Evolutionary conservation across 2,329 filamentous ascomycete genomes (phyloP), one percentile per base, ranked within the genome.

Genomic region (Ophiosphaerella herpotricha): DNA sequence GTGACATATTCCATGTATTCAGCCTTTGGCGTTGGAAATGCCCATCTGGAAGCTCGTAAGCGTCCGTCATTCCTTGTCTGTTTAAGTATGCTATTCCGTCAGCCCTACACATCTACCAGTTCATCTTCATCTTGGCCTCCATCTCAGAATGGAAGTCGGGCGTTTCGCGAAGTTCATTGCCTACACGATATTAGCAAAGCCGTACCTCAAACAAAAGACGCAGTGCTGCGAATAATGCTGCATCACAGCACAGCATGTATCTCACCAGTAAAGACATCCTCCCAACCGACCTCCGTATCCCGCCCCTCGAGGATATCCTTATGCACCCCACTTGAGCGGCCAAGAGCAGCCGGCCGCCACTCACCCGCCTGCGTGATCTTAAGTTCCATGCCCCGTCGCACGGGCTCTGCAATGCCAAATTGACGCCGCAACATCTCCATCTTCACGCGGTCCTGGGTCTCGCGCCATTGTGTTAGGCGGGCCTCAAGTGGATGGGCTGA

Each of bases 351-450:
- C 41, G 91, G 91, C 66, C 85, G 82, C 88, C 91, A 96, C 74
- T 90, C 86, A 58, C 90, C 88, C 53, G 88, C 85, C 55, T 85
- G 79, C 14, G 90, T 86, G 71, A 96, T 93, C 83, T 91, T 90
- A 73, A 96, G 82, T 80, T 99, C 94, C 94, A 99, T 97, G 54
- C 88, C 90, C 46, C 93, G 85, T 49, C 91, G 86, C 66, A 97
- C 86, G 3, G 94, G 94, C 82, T 97, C 94, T 23, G 89, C 90
- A 66, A 97, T 87, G 59, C 94, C 94, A 74, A 91, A 97, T 39
- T 90, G 87, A 60, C 91, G 89, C 58, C 91, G 86, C 66, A 97
- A 84, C 44, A 86, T 82, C 77, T 92, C 86, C 89, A 96, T 94
- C 77, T 95, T 94, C 72, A 96, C 77, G 31, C 80, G 74, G 66